Evolutionary conservation across 1,284 basidiomycete species (phyloP), one percentile per base, ranked within the genome.

Genomic region (Porodaedalea pini): DNA sequence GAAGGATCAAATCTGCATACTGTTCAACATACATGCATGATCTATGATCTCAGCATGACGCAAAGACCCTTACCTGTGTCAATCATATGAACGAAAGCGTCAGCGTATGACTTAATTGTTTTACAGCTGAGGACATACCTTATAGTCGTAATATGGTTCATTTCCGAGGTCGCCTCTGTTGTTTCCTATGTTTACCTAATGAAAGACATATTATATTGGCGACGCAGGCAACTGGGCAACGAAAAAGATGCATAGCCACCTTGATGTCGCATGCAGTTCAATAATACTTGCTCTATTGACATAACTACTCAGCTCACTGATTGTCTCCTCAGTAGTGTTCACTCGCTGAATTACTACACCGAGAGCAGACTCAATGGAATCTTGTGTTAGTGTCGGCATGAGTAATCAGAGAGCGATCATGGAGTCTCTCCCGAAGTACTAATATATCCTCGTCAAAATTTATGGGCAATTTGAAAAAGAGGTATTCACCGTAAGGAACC

Each of bases 341-440:
- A 70, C 67, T 0, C 76, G 69, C 59, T 76, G 71, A 21, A 78
- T 65, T 3, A 76, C 76, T 1, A 73, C 75, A 2, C 74, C 72
- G 6, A 77, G 66, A 13, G 74, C 71, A 0, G 72, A 65, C 59
- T 78, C 77, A 44, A 72, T 69, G 4, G 74, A 71, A 29, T 72
- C 69, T 2, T 72, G 62, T 0, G 72, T 75, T 5, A 76, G 63
- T 2, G 71, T 70, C 5, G 75, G 73, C 56, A 76, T 69, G 15
- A 77, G 63, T 11, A 78, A 63, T 5, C 73, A 67, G 2, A 75
- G 67, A 2, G 75, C 71, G 37, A 78, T 69, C 52, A 78, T 64
- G 5, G 75, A 74, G 60, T 78, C 75, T 10, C 76, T 66, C 0
- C 75, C 75, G 56, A 76, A 75, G 61, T 68, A 63, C 54, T 66